These are phyloP conservation scores for Paraphaeosphaeria minitans DNA, from an alignment of 2,329 filamentous ascomycete genomes.

Conservation along the genomic window DNA sequence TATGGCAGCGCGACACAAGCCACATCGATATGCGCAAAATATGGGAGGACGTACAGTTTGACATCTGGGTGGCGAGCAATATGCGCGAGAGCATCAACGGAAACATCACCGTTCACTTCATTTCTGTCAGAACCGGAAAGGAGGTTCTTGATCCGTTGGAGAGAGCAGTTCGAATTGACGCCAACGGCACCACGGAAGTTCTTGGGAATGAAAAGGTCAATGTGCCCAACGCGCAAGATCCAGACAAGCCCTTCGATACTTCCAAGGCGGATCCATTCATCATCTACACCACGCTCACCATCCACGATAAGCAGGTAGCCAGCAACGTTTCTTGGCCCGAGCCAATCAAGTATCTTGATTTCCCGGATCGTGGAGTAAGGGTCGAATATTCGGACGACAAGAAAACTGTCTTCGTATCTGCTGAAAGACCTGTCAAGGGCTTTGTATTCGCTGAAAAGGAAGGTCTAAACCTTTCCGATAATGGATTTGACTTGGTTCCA, in stretches of 20 bases:
- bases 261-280: conserved; percentile 24
- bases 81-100: conserved; percentile 12
- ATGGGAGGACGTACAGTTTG: conserved; percentile 26
- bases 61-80: conserved; percentile 26
- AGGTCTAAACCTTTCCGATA: conserved; percentile 29
- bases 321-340: conserved; percentile 29
- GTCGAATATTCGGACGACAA: conserved; percentile 15
- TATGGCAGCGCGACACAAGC: conserved; percentile 36
- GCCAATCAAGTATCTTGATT: conserved; percentile 29
- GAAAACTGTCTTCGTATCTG: conserved; percentile 14
- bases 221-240: conserved; percentile 10
- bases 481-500: conserved; percentile 36
- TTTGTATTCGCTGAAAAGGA: conserved; percentile 28
- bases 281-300: conserved; percentile 17
- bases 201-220: conserved; percentile 12
- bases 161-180: conserved; percentile 14
- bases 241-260: conserved; percentile 16
- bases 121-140: conserved; percentile 22
- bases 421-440: conserved; percentile 25
- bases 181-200: conserved; percentile 28
- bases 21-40: conserved; percentile 31
- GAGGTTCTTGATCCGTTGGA: conserved; percentile 10
- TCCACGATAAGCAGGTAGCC: conserved; percentile 17
- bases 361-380: conserved; percentile 18
- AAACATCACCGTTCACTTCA: conserved; percentile 17